Percentiles rank a stretch among this genome's conserved stretches.
Evolutionary conservation across 139 green algal genomes (phyloP).

Genomic region (Ettlia oleoabundans): DNA sequence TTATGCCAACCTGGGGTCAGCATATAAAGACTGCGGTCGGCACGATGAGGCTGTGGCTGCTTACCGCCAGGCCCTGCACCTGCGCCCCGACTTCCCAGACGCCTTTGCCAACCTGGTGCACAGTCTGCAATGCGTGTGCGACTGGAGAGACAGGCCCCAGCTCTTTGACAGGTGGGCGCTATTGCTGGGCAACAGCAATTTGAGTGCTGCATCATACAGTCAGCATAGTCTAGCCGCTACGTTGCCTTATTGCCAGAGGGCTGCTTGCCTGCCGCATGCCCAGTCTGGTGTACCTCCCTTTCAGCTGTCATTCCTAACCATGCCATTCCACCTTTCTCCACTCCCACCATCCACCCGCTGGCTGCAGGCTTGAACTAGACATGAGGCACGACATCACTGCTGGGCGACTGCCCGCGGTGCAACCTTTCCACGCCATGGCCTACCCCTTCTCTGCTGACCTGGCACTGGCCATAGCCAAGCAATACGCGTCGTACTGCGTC

Average conservation of each 20-base stretch:
- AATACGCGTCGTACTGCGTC: constrained; percentile 71
- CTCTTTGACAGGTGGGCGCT: constrained; percentile 58
- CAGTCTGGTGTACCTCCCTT: too few relatives aligned
- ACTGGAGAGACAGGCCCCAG: constrained; percentile 77
- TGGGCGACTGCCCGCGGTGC: constrained; percentile 74
- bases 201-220: too few relatives aligned
- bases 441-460: constrained; percentile 85
- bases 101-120: constrained; percentile 89
- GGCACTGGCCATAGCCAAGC: constrained; percentile 61
- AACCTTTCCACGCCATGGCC: constrained; percentile 95
- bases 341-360: neutral
- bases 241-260: too few relatives aligned
- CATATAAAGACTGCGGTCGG: constrained; percentile 77
- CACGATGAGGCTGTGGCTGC: constrained; percentile 76
- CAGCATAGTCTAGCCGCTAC: too few relatives aligned
- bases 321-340: neutral
- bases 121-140: constrained; percentile 87
- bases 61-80: constrained; percentile 76
- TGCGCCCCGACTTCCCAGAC: constrained; percentile 80
- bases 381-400: constrained; percentile 67
- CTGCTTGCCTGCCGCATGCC: neutral
- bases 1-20: constrained; percentile 78
- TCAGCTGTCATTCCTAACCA: too few relatives aligned
- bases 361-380: constrained; percentile 47
- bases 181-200: too few relatives aligned